These are phyloP conservation scores for Panus rudis DNA, from an alignment of 768 basidiomycete species.

Conservation along the genomic window DNA sequence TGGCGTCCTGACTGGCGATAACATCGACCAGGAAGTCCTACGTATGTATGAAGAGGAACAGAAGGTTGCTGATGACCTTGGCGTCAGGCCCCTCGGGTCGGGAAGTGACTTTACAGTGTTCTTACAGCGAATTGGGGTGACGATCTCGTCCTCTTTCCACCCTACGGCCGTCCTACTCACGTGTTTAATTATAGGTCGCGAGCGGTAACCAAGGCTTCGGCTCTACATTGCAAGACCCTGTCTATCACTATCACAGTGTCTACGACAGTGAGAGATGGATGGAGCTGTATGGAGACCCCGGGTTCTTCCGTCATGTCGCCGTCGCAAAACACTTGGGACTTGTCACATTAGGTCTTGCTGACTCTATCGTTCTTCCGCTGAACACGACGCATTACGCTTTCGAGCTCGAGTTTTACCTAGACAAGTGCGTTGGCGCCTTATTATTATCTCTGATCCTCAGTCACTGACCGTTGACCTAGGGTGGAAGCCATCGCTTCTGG, in stretches of 20 bases:
- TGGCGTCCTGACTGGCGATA: conserved; percentile 35
- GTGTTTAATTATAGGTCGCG: conserved; percentile 31
- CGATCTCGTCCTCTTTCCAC: conserved; percentile 18
- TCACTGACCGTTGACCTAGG: conserved; percentile 10
- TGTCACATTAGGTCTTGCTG: conserved; percentile 43
- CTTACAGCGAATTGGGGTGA: conserved; percentile 68
- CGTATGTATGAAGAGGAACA: conserved; percentile 31
- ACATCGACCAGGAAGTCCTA: conserved; percentile 37
- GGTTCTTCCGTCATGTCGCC: conserved; percentile 54
- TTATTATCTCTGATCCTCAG: not conserved
- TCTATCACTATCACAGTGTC: conserved; percentile 57
- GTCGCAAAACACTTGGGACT: conserved; percentile 52
- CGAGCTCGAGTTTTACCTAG: conserved; percentile 47
- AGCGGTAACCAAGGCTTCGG: conserved; percentile 31
- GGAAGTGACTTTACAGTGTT: conserved; percentile 93
- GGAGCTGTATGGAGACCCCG: conserved; percentile 55
- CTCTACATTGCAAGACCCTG: conserved; percentile 33
- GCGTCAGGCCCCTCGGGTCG: conserved; percentile 60
- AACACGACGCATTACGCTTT: conserved; percentile 63
- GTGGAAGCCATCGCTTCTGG: conserved; percentile 21
- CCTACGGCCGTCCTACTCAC: conserved; percentile 9
- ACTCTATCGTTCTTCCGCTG: conserved; percentile 52
- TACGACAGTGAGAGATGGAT: conserved; percentile 56
- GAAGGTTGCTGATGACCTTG: conserved; percentile 23
- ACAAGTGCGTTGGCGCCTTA: conserved; percentile 43